Base-by-base conservation (phyloP, 768 basidiomycete genomes). In the Suillus paluster region DNA sequence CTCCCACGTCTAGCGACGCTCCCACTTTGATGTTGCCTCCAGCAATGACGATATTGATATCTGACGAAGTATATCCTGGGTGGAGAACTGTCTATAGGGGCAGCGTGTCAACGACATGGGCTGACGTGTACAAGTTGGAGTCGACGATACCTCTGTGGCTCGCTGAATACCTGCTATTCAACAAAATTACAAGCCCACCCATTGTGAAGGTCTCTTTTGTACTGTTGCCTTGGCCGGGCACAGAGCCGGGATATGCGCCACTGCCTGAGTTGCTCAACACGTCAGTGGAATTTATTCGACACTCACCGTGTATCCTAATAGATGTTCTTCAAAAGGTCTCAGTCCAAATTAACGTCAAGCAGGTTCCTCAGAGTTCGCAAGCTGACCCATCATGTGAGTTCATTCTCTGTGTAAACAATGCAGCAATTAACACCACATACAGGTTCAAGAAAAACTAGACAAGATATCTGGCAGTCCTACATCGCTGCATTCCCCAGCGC, bases 341-440 rank as follows among this genome's bases (percentile, higher is more conserved):
- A 95, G 68, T 88, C 91, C 0, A 93, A 95, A 66, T 79, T 99
- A 21, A 97, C 94, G 1, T 95, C 97, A 0, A 94, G 87, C 69
- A 86, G 92, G 27, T 90, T 89, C 67, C 79, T 99, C 50, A 85
- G 97, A 38, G 86, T 97, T 19, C 84, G 89, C 49, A 99, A 98
- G 76, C 84, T 98, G 21, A 82, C 88, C 0, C 69, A 80, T 54
- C 97, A 97, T 80, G 93, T 95, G 72, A 61, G 90, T 78, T 3
- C 12, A 34, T 59, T 27, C 36, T n/a, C 34, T 17, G 34, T 19
- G 39, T 17, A 52, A 33, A 39, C 23, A 23, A 33, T 49, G 12
- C 36, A 34, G 63, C 54, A 63, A 53, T 55, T 67, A 17, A 70
- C 54, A 59, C 27, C 46, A 25, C 46, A 39, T 54, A 39, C 67